These are phyloP conservation scores for Brassica juncea DNA, from an alignment of 345 rosid genomes.

Conservation along the genomic window DNA sequence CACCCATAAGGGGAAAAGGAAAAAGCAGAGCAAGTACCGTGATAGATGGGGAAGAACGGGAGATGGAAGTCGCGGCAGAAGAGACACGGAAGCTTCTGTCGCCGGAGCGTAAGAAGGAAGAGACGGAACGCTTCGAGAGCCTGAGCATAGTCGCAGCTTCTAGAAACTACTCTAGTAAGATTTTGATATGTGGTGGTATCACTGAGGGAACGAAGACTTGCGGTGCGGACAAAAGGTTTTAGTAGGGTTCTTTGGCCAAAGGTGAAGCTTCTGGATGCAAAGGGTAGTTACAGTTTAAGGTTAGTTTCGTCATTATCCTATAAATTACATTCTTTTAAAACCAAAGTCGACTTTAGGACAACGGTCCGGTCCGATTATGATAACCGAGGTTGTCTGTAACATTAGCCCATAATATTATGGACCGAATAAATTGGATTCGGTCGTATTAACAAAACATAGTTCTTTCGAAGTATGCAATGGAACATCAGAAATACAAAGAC, in stretches of 20 bases:
- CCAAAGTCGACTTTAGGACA: neutral
- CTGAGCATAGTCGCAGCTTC: conserved; percentile 55
- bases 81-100: conserved; percentile 42
- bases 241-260: conserved; percentile 55
- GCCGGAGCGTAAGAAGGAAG: conserved; percentile 52
- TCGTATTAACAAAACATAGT: no score
- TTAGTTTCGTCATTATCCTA: neutral
- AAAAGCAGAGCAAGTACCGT: conserved; percentile 42
- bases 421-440: neutral
- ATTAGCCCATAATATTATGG: no score
- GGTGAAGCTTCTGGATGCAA: conserved; percentile 69
- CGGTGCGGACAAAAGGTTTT: conserved; percentile 31
- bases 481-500: conserved; percentile 3
- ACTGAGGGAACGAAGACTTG: neutral
- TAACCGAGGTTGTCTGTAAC: no score
- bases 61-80: conserved; percentile 42
- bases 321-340: neutral
- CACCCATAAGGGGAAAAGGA: neutral
- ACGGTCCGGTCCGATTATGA: no score
- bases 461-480: neutral
- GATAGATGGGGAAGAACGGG: conserved; percentile 41
- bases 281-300: neutral
- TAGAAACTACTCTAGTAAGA: neutral
- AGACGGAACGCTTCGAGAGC: conserved; percentile 68
- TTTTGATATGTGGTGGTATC: neutral